Percentiles rank a stretch among this genome's conserved stretches.
Conservation (phyloP, 192 early-diverging fungal species). For the Umbelopsis sp. region DNA sequence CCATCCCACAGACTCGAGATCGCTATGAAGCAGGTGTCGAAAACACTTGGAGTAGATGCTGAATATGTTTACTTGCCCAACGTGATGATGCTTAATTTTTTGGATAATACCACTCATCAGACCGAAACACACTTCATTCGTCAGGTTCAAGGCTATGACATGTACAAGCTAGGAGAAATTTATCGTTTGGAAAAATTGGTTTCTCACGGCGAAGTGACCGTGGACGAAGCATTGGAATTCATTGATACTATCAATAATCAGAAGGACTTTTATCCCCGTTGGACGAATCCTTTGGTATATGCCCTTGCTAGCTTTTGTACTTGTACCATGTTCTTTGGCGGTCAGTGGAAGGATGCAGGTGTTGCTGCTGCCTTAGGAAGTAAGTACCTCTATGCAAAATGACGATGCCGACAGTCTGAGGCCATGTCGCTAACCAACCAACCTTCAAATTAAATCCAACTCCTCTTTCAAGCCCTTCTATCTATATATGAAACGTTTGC, state of each 20-base stretch:
- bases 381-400: constrained; percentile 35
- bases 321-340: constrained; percentile 69
- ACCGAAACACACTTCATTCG: constrained; percentile 77
- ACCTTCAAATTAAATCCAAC: no score
- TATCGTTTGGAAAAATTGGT: constrained; percentile 66
- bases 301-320: constrained; percentile 58
- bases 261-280: constrained; percentile 58
- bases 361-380: constrained; percentile 52
- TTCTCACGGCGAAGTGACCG: constrained; percentile 59
- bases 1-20: constrained; percentile 70
- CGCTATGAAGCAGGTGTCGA: constrained; percentile 62
- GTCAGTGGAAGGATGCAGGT: constrained; percentile 66
- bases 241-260: constrained; percentile 59
- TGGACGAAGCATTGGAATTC: constrained; percentile 66
- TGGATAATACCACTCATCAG: constrained; percentile 69
- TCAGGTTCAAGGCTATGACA: constrained; percentile 59
- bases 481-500: constrained; percentile 54
- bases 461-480: constrained; percentile 39
- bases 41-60: constrained; percentile 61
- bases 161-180: constrained; percentile 65
- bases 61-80: constrained; percentile 71
- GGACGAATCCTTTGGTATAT: constrained; percentile 59
- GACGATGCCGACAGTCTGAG: no score
- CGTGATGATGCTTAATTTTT: constrained; percentile 72
- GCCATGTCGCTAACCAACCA: no score